Percentiles rank a stretch among this genome's conserved stretches.
These are phyloP conservation scores for Agaricales sp. DNA, from an alignment of 1,284 basidiomycete genomes.

Conservation along the genomic window DNA sequence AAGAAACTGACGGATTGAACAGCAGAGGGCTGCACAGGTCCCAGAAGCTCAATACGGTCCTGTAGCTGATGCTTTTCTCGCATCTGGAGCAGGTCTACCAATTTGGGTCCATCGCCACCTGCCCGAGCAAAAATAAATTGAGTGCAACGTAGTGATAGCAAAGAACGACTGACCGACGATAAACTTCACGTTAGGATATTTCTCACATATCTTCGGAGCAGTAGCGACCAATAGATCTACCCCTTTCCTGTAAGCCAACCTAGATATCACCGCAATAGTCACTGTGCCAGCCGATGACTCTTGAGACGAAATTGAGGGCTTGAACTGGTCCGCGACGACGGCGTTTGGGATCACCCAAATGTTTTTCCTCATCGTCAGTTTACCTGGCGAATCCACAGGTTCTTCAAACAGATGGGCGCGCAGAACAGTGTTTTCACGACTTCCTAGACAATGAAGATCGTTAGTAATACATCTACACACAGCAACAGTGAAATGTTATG, in stretches of 20 bases:
- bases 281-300: constrained; percentile 35
- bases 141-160: not conserved
- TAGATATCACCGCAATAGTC: constrained; percentile 88
- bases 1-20: constrained; percentile 60
- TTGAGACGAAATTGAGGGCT: constrained; percentile 31
- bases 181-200: constrained; percentile 81
- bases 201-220: constrained; percentile 80
- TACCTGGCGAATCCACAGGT: constrained; percentile 29
- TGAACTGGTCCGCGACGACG: constrained; percentile 82
- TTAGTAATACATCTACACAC: constrained; percentile 1
- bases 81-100: constrained; percentile 94
- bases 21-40: constrained; percentile 71
- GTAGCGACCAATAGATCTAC: constrained; percentile 92
- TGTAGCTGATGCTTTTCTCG: constrained; percentile 84
- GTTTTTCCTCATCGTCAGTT: constrained; percentile 41
- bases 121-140: not conserved
- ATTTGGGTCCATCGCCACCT: constrained; percentile 93
- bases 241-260: constrained; percentile 95
- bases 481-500: constrained; percentile 5
- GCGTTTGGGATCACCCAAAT: constrained; percentile 95
- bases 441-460: constrained; percentile 17
- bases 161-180: constrained; percentile 59
- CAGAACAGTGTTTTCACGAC: constrained; percentile 91
- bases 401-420: constrained; percentile 64
- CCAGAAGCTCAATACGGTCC: constrained; percentile 85